These are phyloP conservation scores for Neckera pumila DNA, from an alignment of 225 moss, liverwort and hornwort genomes.

Conservation along the genomic window DNA sequence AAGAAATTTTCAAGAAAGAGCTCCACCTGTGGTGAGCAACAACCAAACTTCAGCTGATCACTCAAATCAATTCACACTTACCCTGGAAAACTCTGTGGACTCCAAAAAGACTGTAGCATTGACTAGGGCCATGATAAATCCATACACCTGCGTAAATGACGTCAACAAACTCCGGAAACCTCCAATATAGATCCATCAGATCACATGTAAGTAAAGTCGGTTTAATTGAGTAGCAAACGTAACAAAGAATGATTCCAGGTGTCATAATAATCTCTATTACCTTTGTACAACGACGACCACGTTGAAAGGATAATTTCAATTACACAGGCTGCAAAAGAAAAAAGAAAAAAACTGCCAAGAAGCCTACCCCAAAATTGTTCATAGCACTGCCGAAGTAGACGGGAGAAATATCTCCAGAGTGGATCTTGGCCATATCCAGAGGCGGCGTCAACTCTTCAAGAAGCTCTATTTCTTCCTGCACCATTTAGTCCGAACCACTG, in stretches of 20 bases:
- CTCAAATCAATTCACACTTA: background rate
- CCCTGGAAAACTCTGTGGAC: background rate
- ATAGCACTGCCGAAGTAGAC: conserved; percentile 98
- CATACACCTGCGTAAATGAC: background rate
- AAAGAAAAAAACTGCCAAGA: background rate
- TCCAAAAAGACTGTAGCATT: background rate
- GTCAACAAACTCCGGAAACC: background rate
- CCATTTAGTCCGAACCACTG: background rate
- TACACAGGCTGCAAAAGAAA: background rate
- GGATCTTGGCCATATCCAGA: conserved; percentile 75
- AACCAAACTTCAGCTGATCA: background rate
- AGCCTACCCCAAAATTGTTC: conserved; percentile 95
- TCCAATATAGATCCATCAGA: background rate
- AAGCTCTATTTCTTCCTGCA: conserved; percentile 86
- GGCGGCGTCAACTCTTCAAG: conserved; percentile 88
- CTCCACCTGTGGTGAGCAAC: conserved; percentile 54
- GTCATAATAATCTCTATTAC: background rate
- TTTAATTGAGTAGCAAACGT: background rate
- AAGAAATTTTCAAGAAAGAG: conserved; percentile 82
- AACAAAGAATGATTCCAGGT: background rate
- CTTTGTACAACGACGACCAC: background rate
- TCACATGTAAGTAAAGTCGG: background rate
- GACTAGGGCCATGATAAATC: background rate
- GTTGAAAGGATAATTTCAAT: background rate
- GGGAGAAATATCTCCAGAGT: conserved; percentile 81